These are phyloP conservation scores for Microbotryomycetes sp. DNA, from an alignment of 1,284 basidiomycete species.

Conservation along the genomic window DNA sequence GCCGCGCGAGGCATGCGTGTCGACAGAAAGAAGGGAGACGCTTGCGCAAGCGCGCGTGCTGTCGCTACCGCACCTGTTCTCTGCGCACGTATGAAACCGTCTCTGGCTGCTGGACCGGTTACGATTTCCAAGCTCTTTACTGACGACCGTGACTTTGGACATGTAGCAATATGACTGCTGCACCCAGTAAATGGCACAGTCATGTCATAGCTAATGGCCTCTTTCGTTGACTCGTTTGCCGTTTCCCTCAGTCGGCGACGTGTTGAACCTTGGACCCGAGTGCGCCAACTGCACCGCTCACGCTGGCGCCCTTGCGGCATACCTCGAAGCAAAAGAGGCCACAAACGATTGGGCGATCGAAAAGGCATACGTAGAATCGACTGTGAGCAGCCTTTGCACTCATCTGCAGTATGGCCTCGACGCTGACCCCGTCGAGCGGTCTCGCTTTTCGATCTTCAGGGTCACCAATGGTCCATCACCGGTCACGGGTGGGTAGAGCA, in stretches of 20 bases:
- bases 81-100: too few species aligned
- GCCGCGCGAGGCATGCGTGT: background rate
- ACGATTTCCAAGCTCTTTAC: background rate
- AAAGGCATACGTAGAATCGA: slow-evolving; percentile 22
- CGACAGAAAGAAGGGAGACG: too few species aligned
- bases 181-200: background rate
- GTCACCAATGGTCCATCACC: slow-evolving; percentile 33
- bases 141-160: background rate
- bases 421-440: too few species aligned
- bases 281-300: slow-evolving; percentile 33
- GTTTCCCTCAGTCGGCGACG: slow-evolving; percentile 13
- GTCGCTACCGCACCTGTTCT: too few species aligned
- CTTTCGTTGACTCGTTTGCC: background rate
- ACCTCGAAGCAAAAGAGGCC: slow-evolving; percentile 32
- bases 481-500: slow-evolving; percentile 26
- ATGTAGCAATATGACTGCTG: background rate
- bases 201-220: background rate
- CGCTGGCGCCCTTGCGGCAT: slow-evolving; percentile 28
- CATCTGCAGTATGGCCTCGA: too few species aligned
- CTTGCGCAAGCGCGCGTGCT: too few species aligned
- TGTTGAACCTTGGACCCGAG: slow-evolving; percentile 12
- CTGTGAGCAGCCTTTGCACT: slow-evolving; percentile 12
- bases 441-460: slow-evolving; percentile 8
- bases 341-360: slow-evolving; percentile 34
- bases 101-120: too few species aligned